Base-by-base conservation (phyloP, 1,284 basidiomycete genomes). In the Sporisorium exsertum region DNA sequence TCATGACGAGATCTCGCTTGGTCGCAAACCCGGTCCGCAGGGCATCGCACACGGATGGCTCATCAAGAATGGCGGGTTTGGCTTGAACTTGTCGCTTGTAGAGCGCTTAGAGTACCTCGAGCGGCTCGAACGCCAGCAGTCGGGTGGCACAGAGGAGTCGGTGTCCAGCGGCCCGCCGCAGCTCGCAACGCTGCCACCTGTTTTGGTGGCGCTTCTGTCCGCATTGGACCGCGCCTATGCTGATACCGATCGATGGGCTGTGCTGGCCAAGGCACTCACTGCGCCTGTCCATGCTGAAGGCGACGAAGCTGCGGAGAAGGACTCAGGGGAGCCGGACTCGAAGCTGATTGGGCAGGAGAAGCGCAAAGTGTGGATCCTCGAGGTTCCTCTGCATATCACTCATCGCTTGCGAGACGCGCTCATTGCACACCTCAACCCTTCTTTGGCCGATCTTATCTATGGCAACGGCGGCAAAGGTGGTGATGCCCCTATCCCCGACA, bases 361-460 rank as follows among this genome's bases (percentile, higher is more conserved):
- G 84, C 91, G 95, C 72, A 94, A 92, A 87, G 88, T 91, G 1
- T 97, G 95, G 95, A 93, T 97, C 70, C 96, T 97, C 77, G 88
- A 89, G 70, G 87, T 86, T 32, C 80, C 94, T 0, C 88, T 97
- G 24, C 87, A 90, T 4, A 90, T 91, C 32, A 89, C 92, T 6
- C 95, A 97, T 81, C 91, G 92, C 72, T 89, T 97, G 12, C 91
- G 95, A 67, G 92, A 93, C 83, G 89, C 89, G 2, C 88, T 97
- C 67, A 95, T 96, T 37, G 66, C 73, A 1, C 74, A 76, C 24
- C 72, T 81, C 56, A 64, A 64, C 29, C 67, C 68, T 9, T 65
- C 70, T 1, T 66, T 77, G 12, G 65, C 75, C 22, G 66, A 65
- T 32, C 62, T 64, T 10, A 65, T 72, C 54, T 71, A 71, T 24